Conservation (phyloP, 2,329 filamentous ascomycete genomes). For the Colletotrichum eremochloae region DNA sequence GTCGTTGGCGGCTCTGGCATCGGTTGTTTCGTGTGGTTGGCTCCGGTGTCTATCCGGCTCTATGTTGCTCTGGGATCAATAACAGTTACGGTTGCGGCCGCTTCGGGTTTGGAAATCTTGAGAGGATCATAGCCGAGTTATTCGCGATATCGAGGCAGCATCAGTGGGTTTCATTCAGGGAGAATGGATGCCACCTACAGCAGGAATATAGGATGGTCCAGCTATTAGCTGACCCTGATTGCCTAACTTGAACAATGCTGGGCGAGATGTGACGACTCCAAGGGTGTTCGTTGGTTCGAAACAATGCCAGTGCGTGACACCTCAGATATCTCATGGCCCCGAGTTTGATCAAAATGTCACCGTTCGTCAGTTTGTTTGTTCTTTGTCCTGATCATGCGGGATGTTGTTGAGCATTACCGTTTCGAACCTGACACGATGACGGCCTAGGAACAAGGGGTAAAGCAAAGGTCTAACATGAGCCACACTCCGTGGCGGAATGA, state of each 20-base stretch:
- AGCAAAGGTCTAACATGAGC: slow-evolving; percentile 3
- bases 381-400: not conserved
- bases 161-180: no score
- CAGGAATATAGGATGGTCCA: not conserved
- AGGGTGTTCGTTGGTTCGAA: not conserved
- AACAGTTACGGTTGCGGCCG: not conserved
- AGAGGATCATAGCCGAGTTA: not conserved
- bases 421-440: slow-evolving; percentile 21
- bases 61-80: not conserved
- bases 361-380: slow-evolving; percentile 16
- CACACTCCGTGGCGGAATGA: not conserved
- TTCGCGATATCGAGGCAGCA: no score
- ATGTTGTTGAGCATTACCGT: not conserved
- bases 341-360: slow-evolving; percentile 20
- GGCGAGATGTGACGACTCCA: not conserved
- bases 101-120: not conserved
- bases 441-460: not conserved
- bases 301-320: not conserved
- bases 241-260: not conserved
- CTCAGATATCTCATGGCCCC: not conserved
- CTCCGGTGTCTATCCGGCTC: not conserved
- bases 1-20: not conserved
- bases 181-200: not conserved
- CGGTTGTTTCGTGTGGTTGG: not conserved
- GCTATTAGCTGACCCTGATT: slow-evolving; percentile 9